These are phyloP conservation scores for Vitis labrusca DNA, from an alignment of 164 flowering plant species.

Conservation along the genomic window DNA sequence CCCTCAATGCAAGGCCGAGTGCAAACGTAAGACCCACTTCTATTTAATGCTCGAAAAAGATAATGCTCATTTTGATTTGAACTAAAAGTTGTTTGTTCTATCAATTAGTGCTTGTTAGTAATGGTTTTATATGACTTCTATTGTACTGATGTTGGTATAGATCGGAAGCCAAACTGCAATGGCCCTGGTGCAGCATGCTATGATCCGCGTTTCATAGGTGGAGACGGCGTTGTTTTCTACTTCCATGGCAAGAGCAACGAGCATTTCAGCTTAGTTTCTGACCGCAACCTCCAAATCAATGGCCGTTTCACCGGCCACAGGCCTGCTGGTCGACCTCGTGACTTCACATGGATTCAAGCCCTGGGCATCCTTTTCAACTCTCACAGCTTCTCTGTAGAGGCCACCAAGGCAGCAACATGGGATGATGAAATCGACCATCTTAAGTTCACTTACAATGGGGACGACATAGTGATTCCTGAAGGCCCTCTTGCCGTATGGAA, in stretches of 20 bases:
- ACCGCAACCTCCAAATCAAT: constrained; percentile 51
- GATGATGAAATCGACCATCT: constrained; percentile 53
- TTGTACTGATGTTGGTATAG: constrained; percentile 16
- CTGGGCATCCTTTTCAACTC: constrained; percentile 58
- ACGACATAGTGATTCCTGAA: constrained; percentile 32
- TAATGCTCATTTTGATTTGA: too few relatives aligned
- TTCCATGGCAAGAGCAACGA: constrained; percentile 71
- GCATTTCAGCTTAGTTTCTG: constrained; percentile 64
- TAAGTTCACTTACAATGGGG: constrained; percentile 47
- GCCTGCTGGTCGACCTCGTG: constrained; percentile 55
- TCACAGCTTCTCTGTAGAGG: constrained; percentile 52
- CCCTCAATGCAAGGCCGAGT: constrained; percentile 40
- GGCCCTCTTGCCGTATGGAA: constrained; percentile 43
- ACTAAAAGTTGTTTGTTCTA: too few relatives aligned
- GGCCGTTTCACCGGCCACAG: constrained; percentile 62
- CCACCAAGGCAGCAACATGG: constrained; percentile 47
- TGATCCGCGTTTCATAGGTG: constrained; percentile 79
- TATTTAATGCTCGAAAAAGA: too few relatives aligned
- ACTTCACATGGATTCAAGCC: constrained; percentile 82
- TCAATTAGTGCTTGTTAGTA: too few relatives aligned
- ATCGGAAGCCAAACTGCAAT: constrained; percentile 61
- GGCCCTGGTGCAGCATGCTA: constrained; percentile 67
- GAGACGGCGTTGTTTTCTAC: constrained; percentile 71
- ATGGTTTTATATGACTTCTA: too few relatives aligned
- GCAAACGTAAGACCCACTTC: constrained; percentile 24